Conservation (phyloP, 352 stramenopile genomes). For the Hyphochytrium catenoides region DNA sequence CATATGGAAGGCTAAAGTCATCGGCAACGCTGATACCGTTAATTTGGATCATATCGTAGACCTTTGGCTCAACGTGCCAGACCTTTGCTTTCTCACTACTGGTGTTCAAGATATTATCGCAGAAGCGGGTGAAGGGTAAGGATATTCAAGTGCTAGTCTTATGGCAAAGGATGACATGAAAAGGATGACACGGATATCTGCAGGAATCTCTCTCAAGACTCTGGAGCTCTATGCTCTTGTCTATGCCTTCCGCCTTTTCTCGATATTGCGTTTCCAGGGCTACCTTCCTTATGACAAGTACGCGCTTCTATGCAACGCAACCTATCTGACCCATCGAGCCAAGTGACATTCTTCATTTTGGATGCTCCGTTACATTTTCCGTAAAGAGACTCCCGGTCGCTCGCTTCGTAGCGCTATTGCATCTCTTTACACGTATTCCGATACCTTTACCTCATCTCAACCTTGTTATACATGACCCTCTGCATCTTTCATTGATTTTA, state of each 20-base stretch:
- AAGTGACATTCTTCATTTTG: too few species aligned
- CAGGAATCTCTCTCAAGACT: constrained; percentile 84
- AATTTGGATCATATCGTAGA: constrained; percentile 18
- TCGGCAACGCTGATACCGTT: constrained; percentile 4
- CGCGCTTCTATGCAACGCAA: too few species aligned
- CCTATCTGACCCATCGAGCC: too few species aligned
- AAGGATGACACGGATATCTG: constrained; percentile 8
- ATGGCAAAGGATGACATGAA: neutral
- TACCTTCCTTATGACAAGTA: constrained; percentile 63
- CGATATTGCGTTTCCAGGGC: constrained; percentile 90
- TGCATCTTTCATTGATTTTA: too few species aligned
- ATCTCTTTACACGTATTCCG: too few species aligned
- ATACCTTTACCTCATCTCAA: too few species aligned
- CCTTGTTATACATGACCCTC: too few species aligned
- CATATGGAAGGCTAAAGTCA: constrained; percentile 1
- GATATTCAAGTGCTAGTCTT: constrained; percentile 1
- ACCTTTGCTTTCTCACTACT: constrained; percentile 73
- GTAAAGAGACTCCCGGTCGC: too few species aligned
- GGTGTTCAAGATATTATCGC: constrained; percentile 82
- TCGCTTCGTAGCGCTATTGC: too few species aligned
- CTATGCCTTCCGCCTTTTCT: constrained; percentile 88
- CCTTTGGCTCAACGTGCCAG: constrained; percentile 61
- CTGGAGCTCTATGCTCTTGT: constrained; percentile 88
- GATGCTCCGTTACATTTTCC: too few species aligned
- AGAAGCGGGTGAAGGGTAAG: constrained; percentile 49